phyloP scores from a whole-genome alignment of 805 yeast species.

The Maudiozyma bulderi region DNA sequence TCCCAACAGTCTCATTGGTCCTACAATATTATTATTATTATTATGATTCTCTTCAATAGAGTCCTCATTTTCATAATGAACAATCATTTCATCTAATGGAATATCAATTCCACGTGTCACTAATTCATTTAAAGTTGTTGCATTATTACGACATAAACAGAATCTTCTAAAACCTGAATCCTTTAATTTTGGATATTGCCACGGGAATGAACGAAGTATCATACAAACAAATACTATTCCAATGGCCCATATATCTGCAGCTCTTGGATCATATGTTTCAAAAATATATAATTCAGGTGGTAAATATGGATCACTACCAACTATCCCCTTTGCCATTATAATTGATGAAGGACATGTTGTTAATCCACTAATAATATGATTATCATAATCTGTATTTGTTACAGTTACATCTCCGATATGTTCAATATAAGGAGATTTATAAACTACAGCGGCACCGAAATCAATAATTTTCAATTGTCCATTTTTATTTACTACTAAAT shows the following conservation, averaged over 20 bases:
- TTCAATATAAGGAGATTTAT: conserved; percentile 64
- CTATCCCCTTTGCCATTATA: conserved; percentile 43
- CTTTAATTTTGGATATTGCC: conserved; percentile 76
- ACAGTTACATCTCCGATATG: neutral
- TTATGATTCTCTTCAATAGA: neutral
- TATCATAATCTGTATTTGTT: no score
- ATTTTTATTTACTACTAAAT: conserved; percentile 73
- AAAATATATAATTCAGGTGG: conserved; percentile 87
- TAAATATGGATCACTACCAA: conserved; percentile 80
- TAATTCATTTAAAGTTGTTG: conserved; percentile 52
- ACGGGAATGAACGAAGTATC: conserved; percentile 82
- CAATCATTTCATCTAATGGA: neutral
- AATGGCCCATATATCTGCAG: conserved; percentile 87
- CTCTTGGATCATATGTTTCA: conserved; percentile 75
- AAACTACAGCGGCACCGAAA: conserved; percentile 89
- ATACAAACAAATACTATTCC: conserved; percentile 87
- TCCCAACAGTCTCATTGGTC: conserved; percentile 57
- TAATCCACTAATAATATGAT: no score
- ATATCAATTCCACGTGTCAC: conserved; percentile 33
- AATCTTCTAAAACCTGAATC: conserved; percentile 76
- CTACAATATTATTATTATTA: conserved; percentile 55
- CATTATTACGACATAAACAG: conserved; percentile 52
- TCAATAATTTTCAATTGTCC: conserved; percentile 89
- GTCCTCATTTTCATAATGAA: neutral
- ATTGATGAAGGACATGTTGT: neutral